Evolutionary conservation across 164 flowering plant species (phyloP).

Genomic region (Platanus orientalis): DNA sequence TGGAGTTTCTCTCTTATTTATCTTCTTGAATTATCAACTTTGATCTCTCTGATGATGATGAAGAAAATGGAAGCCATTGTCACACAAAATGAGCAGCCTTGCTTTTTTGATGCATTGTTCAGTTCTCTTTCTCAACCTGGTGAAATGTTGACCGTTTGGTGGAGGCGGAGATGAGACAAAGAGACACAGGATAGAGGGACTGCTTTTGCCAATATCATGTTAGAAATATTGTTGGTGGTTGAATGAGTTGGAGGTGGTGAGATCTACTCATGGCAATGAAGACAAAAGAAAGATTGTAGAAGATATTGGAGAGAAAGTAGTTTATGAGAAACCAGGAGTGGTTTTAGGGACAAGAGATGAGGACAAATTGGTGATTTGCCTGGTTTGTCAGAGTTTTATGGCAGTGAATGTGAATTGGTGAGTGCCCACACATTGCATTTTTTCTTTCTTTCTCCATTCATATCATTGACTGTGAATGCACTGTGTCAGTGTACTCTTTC

Average conservation of each 20-base stretch:
- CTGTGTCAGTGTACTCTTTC: too few species aligned
- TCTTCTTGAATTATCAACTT: not conserved
- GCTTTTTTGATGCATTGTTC: not conserved
- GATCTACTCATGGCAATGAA: not conserved
- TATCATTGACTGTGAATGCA: too few species aligned
- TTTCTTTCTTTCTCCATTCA: too few species aligned
- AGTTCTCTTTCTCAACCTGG: slow-evolving; percentile 23
- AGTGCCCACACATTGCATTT: slow-evolving; percentile 35
- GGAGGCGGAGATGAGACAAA: slow-evolving; percentile 8
- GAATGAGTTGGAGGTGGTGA: slow-evolving; percentile 30
- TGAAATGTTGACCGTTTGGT: slow-evolving; percentile 57
- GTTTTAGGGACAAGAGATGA: not conserved
- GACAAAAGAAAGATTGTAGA: not conserved
- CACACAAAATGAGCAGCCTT: too few species aligned
- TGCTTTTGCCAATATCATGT: slow-evolving; percentile 49
- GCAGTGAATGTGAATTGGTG: slow-evolving; percentile 32
- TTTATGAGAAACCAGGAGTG: not conserved
- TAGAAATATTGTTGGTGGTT: slow-evolving; percentile 55
- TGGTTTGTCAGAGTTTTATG: slow-evolving; percentile 33
- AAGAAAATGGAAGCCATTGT: too few species aligned
- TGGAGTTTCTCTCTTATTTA: not conserved
- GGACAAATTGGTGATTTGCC: slow-evolving; percentile 30
- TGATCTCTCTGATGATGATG: not conserved
- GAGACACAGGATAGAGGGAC: slow-evolving; percentile 6
- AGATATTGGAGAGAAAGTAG: not conserved